phyloP scores from a whole-genome alignment of 139 green algal species.

The Edaphochlamys debaryana region DNA sequence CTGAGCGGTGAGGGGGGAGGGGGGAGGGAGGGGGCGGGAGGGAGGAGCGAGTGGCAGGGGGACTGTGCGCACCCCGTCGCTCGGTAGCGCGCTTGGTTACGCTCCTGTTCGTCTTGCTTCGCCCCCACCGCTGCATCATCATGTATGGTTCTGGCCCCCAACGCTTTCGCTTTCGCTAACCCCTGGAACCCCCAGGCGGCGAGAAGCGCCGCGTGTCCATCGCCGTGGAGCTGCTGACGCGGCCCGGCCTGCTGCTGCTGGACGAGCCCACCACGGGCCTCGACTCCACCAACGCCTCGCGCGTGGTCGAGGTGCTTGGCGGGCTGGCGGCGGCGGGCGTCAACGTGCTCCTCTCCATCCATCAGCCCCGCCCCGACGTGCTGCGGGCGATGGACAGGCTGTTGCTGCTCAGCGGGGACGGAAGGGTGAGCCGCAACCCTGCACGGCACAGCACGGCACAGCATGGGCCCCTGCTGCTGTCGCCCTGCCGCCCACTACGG shows the following conservation, averaged over 20 bases:
- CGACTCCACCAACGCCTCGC: slow-evolving; percentile 68
- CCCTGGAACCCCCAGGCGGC: slow-evolving; percentile 58
- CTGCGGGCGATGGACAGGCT: slow-evolving; percentile 66
- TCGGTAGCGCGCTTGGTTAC: too few relatives aligned
- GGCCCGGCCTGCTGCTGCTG: slow-evolving; percentile 75
- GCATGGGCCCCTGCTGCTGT: too few relatives aligned
- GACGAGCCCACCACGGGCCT: slow-evolving; percentile 84
- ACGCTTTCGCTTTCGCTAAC: too few relatives aligned
- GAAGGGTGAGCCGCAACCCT: slow-evolving; percentile 21
- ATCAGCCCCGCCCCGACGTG: slow-evolving; percentile 77
- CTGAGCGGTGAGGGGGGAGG: slow-evolving; percentile 45
- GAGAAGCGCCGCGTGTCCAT: slow-evolving; percentile 75
- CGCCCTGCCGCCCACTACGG: too few relatives aligned
- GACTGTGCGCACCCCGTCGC: too few relatives aligned
- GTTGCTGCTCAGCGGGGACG: slow-evolving; percentile 61
- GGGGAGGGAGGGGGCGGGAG: too few relatives aligned
- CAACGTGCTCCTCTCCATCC: slow-evolving; percentile 71
- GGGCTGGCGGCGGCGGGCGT: slow-evolving; percentile 52
- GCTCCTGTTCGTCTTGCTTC: too few relatives aligned
- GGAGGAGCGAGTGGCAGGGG: too few relatives aligned
- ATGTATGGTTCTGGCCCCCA: too few relatives aligned
- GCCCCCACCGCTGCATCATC: too few relatives aligned
- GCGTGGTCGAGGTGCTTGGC: slow-evolving; percentile 73
- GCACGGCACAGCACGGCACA: too few relatives aligned
- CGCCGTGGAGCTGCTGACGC: slow-evolving; percentile 71